phyloP scores from a whole-genome alignment of 495 filamentous ascomycete species.

The Neurospora tetraspora region DNA sequence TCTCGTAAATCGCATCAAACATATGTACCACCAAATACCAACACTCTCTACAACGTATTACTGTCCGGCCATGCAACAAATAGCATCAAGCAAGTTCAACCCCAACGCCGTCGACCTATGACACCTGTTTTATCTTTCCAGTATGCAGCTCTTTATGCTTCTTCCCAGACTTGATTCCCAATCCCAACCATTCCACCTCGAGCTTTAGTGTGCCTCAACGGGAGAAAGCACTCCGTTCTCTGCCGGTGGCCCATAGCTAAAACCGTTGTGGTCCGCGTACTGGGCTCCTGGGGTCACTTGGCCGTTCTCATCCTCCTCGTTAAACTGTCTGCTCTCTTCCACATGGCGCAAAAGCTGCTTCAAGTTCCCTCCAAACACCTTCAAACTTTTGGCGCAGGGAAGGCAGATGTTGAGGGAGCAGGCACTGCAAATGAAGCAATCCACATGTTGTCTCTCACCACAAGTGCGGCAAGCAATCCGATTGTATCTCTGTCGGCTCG shows the following conservation, averaged over 20 bases:
- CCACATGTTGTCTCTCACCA: conserved; percentile 11
- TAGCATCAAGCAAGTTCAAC: neutral
- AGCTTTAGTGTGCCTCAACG: neutral
- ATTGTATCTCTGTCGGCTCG: conserved; percentile 16
- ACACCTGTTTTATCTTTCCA: neutral
- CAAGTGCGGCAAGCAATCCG: conserved; percentile 20
- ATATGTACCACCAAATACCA: neutral
- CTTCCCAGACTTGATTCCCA: neutral
- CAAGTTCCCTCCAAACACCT: conserved; percentile 12
- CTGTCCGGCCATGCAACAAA: neutral
- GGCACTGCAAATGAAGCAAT: conserved; percentile 22
- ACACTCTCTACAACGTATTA: neutral
- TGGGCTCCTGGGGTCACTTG: neutral
- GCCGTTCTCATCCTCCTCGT: neutral
- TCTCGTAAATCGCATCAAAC: neutral
- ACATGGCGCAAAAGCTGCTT: conserved; percentile 7
- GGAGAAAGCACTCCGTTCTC: neutral
- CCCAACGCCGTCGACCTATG: neutral
- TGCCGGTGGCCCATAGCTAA: neutral
- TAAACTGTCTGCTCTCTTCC: conserved; percentile 1
- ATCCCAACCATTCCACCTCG: neutral
- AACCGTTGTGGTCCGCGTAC: neutral
- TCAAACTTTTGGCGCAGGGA: conserved; percentile 7
- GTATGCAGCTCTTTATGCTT: neutral
- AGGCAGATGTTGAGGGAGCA: conserved; percentile 18